Base-by-base conservation (phyloP, 768 basidiomycete genomes). In the Boletus subparvulus region DNA sequence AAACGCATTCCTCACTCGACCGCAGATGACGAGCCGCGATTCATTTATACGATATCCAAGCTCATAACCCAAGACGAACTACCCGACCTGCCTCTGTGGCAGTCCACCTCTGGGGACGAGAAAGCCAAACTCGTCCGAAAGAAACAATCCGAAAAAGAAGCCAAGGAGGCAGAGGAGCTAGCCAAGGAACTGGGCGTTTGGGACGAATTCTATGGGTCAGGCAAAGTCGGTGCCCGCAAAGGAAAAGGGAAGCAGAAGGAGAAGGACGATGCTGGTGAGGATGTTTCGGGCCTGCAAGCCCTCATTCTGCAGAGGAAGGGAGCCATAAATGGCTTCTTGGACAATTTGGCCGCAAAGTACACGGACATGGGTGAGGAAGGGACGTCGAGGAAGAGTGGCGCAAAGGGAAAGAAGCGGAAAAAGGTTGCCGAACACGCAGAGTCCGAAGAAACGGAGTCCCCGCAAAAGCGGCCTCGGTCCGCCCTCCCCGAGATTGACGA, bases 101-200 rank as follows among this genome's bases (percentile, higher is more conserved):
- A 78, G 59, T 76, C 79, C 58, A 83, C 81, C 55, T 80, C 85
- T 35, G 88, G 84, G 67, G 94, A 98, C 67, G 84, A 89, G 72
- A 92, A 91, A 73, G 86, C 86, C 6, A 84, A 80, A 61, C 80
- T 87, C 61, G 81, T 85, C 19, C 80, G 94, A 43, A 81, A 80
- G 75, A 92, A 89, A 71, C 81, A 83, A 64, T 82, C 85, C 2
- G 78, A 85, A 59, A 88, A 86, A 69, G 94, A 95, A 70, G 92
- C 91, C 2, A 75, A 76, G 53, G 92, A 96, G 64, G 94, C 94
- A 4, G 94, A 92, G 71, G 78, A 82, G 19, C 74, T 87, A 41
- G 94, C 94, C 6, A 91, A 85, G 62, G 91, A 92, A 60, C 73
- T 98, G 16, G 94, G 94, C 3, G 90, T 97, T 11, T 95, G 93